Evolutionary conservation across 768 basidiomycete genomes (phyloP), one percentile per base, ranked within the genome.

Genomic region (Lyophyllum semitale): DNA sequence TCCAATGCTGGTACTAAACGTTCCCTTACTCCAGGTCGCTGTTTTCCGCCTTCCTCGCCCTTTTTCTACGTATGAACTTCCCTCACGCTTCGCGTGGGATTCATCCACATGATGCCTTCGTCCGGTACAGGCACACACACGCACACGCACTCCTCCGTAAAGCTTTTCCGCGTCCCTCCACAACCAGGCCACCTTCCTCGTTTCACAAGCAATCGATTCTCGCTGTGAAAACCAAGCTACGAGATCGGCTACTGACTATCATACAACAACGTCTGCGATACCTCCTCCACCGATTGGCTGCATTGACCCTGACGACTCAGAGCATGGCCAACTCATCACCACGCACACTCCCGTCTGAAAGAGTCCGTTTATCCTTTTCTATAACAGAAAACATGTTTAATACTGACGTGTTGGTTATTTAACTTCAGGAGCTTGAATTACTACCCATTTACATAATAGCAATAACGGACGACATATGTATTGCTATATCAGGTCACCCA

Each of bases 181-280:
- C n/a, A n/a, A n/a, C n/a, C n/a, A n/a, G n/a, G 77, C 87, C 0
- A 54, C 73, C 1, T 93, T 91, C 68, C 67, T 95, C 18, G 70
- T 75, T 5, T 71, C 70, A 18, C 87, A 86, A 63, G 91, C 95
- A 66, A 73, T 77, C 4, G 84, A 93, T 59, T 83, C 84, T 1
- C 75, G 78, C 8, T 93, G 91, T 63, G 84, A 88, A 83, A 66
- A 78, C 95, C 47, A 87, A 86, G 62, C 75, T 95, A 27, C 79
- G 87, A 8, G 91, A 93, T 65, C 95, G 93, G 86, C 80, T 95
- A 8, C 77, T 95, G 51, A 91, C 90, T 2, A 85, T 93, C 45
- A 87, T 95, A 7, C 93, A 95, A 68, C 81, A 93, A 52, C 93
- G 91, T 68, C 93, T 93, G 4, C 81, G 93, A 53, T 95, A 95